phyloP scores from a whole-genome alignment of 345 rosid species.

The Cochlearia excelsa region DNA sequence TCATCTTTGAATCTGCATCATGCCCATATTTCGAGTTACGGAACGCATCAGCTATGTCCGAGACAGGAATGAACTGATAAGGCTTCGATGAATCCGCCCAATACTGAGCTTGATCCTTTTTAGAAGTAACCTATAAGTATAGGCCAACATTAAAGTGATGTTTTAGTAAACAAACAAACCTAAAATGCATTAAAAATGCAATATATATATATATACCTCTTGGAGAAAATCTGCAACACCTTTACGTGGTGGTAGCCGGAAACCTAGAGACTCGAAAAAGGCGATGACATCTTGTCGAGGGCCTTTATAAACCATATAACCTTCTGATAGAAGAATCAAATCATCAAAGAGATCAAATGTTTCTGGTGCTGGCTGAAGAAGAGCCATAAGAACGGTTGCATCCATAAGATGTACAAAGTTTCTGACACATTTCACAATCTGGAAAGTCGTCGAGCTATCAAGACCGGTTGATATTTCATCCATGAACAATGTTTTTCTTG shows the following conservation, averaged over 20 bases:
- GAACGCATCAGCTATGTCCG: constrained; percentile 74
- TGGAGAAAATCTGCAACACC: constrained; percentile 96
- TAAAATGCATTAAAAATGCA: background rate
- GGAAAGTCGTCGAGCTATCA: constrained; percentile 90
- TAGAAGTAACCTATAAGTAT: constrained; percentile 72
- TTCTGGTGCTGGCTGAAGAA: constrained; percentile 98
- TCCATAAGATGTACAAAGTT: constrained; percentile 91
- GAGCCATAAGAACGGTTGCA: constrained; percentile 85
- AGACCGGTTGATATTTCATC: constrained; percentile 98
- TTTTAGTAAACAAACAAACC: background rate
- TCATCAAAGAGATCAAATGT: constrained; percentile 93
- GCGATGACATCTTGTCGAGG: constrained; percentile 66
- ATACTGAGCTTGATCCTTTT: constrained; percentile 92
- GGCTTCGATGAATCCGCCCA: constrained; percentile 85
- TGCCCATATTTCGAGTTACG: constrained; percentile 56
- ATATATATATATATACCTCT: constrained; percentile 51
- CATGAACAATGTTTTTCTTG: constrained; percentile 91
- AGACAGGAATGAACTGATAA: constrained; percentile 54
- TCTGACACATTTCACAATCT: constrained; percentile 73
- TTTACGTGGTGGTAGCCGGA: constrained; percentile 72
- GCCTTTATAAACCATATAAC: constrained; percentile 79
- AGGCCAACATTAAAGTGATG: constrained; percentile 11
- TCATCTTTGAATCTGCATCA: constrained; percentile 47
- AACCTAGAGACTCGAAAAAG: constrained; percentile 88
- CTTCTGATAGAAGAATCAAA: constrained; percentile 75